Conservation (phyloP, 768 basidiomycete genomes). For the Mycena alexandri region DNA sequence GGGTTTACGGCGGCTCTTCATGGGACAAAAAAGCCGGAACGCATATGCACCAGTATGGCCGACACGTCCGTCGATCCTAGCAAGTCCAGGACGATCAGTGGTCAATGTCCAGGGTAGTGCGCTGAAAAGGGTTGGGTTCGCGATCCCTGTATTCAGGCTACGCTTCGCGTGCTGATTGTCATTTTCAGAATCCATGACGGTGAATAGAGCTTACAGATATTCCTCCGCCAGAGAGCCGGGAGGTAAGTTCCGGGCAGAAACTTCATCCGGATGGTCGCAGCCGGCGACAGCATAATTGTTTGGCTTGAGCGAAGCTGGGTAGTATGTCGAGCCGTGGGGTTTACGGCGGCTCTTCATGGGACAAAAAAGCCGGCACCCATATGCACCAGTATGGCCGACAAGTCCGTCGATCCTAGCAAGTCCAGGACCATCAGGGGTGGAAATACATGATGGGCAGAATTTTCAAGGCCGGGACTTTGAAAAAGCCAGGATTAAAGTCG, state of each 20-base stretch:
- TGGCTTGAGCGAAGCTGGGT: conserved; percentile 46
- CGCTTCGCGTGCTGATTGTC: conserved; percentile 33
- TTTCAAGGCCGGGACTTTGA: too few relatives aligned
- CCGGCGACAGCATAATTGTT: conserved; percentile 39
- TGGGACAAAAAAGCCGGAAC: conserved; percentile 50
- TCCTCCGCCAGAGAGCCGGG: conserved; percentile 16
- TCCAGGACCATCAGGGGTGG: conserved; percentile 53
- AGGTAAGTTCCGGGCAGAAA: conserved; percentile 33
- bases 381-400: conserved; percentile 51
- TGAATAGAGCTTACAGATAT: conserved; percentile 33
- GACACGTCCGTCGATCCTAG: conserved; percentile 47
- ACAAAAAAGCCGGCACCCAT: conserved; percentile 53
- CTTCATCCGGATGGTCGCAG: conserved; percentile 42
- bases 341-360: conserved; percentile 47
- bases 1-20: conserved; percentile 48
- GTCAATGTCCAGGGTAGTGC: conserved; percentile 44
- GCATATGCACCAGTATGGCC: conserved; percentile 52
- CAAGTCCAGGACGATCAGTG: conserved; percentile 51
- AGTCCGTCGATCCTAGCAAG: conserved; percentile 48
- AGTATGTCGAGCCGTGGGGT: conserved; percentile 46
- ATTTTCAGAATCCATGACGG: too few relatives aligned
- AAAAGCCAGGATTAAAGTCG: too few relatives aligned
- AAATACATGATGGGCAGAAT: too few relatives aligned
- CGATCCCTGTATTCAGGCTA: conserved; percentile 47
- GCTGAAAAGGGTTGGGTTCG: conserved; percentile 49